Base-by-base conservation (phyloP, 306 rosid genomes). In the Sicyos edulis region DNA sequence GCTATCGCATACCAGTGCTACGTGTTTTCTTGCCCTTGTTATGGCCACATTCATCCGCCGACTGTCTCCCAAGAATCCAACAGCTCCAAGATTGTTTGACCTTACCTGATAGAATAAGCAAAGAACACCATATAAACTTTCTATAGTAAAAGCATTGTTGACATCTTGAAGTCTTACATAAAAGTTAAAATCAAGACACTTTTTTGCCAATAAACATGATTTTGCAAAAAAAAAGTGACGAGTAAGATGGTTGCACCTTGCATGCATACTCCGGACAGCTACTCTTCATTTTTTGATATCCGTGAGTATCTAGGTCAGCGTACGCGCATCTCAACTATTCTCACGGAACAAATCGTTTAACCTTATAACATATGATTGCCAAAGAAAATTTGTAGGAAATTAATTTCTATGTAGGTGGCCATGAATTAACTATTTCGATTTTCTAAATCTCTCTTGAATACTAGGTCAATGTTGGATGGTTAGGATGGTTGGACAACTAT, bases 1-100 rank as follows among this genome's bases (percentile, higher is more conserved):
- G 87, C 88, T 86, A 77, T 90, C 96, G 59, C 93, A 90, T 10
- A 90, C 91, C 17, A 90, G 82, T 5, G 91, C 93, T 49, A 90
- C 80, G 61, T 90, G 96, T 75, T 86, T 90, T 56, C 96, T 86
- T 20, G 96, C 91, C 82, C 96, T 86, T 21, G 96, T 90, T 70
- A 90, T 80, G 77, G 96, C 96, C 49, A 90, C 96, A 26, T 90
- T 90, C 85, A 90, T 90, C 57, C 96, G 82, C 80, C 96, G 77
- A 75, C 93, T 90, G 70, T 90, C 96, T 14, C 96, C 96, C 0
- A 90, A 87, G 78, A 90, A 90, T 74, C 96, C 96, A 71, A 90
- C 96, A 21, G 96, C 96, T 69, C 96, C 96, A 70, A 90, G 70
- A 52, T 85, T 86, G 85, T 87, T 90, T 7, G 96, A 90, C 24